A percentile compares a stretch with the other conserved stretches of the same genome.
phyloP scores from a whole-genome alignment of 2,329 filamentous ascomycete genomes.

The Fusarium chlamydosporum region DNA sequence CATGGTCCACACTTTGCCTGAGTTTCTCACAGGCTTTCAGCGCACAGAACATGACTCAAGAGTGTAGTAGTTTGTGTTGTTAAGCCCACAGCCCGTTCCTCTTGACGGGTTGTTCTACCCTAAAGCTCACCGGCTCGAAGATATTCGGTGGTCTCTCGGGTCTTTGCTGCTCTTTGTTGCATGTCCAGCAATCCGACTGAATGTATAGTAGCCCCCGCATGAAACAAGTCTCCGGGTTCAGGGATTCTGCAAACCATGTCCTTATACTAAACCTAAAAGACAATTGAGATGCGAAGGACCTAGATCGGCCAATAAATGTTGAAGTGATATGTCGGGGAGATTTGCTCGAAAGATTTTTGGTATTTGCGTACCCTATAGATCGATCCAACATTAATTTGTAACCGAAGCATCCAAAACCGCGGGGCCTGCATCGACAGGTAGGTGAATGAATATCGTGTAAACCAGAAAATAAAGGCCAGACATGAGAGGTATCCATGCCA shows the following conservation, averaged over 20 bases:
- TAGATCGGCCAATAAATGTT: neutral
- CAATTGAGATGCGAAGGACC: slow-evolving; percentile 28
- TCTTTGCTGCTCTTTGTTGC: slow-evolving; percentile 6
- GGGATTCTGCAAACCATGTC: slow-evolving; percentile 24
- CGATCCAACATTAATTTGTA: slow-evolving; percentile 1
- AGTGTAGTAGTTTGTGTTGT: neutral
- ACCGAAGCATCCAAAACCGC: neutral
- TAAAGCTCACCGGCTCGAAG: neutral
- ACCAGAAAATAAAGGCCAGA: neutral
- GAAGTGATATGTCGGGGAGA: neutral
- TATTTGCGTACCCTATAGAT: neutral
- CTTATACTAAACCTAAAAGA: slow-evolving; percentile 30
- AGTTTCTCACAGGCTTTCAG: neutral
- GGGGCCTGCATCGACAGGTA: neutral
- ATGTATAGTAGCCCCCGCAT: slow-evolving; percentile 32
- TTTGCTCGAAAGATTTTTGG: neutral
- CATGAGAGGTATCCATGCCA: slow-evolving; percentile 6
- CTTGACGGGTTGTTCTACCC: neutral
- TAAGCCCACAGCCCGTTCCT: neutral
- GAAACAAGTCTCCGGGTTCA: slow-evolving; percentile 40
- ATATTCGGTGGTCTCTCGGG: slow-evolving; percentile 6
- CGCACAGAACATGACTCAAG: neutral
- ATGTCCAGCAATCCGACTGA: slow-evolving; percentile 14
- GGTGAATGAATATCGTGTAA: neutral
- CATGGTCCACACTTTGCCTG: neutral